These are phyloP conservation scores for Globisporangium viniferum DNA, from an alignment of 352 stramenopile genomes.

Conservation along the genomic window DNA sequence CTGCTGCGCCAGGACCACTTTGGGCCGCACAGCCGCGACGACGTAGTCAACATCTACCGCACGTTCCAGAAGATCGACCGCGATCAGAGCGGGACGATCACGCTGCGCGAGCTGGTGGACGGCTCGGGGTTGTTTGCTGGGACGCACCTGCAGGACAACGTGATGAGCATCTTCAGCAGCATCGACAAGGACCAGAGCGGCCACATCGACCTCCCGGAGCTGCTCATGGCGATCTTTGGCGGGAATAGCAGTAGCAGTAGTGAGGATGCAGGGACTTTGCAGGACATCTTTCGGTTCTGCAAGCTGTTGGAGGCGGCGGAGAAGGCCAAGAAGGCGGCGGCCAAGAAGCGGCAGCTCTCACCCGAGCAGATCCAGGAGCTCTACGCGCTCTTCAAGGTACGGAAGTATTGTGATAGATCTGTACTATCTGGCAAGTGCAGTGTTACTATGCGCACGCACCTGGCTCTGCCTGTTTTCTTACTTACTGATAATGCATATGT, in stretches of 20 bases:
- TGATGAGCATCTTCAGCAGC: slow-evolving; percentile 73
- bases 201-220: slow-evolving; percentile 67
- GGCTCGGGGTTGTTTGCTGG: slow-evolving; percentile 59
- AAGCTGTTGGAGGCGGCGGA: slow-evolving; percentile 50
- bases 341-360: slow-evolving; percentile 55
- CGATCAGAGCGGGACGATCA: slow-evolving; percentile 66
- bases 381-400: slow-evolving; percentile 52
- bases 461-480: no score
- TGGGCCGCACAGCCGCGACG: slow-evolving; percentile 57
- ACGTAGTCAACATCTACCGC: slow-evolving; percentile 68
- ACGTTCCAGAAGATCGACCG: slow-evolving; percentile 74
- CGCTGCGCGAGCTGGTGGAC: slow-evolving; percentile 54
- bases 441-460: no score
- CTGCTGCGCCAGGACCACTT: slow-evolving; percentile 67
- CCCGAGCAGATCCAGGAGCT: slow-evolving; percentile 57
- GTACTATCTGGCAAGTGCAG: no score
- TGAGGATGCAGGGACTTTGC: slow-evolving; percentile 30
- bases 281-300: slow-evolving; percentile 60
- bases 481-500: no score
- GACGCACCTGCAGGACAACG: slow-evolving; percentile 61
- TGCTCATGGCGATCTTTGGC: slow-evolving; percentile 56
- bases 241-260: slow-evolving; percentile 23
- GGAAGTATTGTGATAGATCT: not conserved
- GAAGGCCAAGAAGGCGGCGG: slow-evolving; percentile 28
- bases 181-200: slow-evolving; percentile 77